phyloP scores from a whole-genome alignment of 2,329 filamentous ascomycete species.

The Colletotrichum orbiculare region DNA sequence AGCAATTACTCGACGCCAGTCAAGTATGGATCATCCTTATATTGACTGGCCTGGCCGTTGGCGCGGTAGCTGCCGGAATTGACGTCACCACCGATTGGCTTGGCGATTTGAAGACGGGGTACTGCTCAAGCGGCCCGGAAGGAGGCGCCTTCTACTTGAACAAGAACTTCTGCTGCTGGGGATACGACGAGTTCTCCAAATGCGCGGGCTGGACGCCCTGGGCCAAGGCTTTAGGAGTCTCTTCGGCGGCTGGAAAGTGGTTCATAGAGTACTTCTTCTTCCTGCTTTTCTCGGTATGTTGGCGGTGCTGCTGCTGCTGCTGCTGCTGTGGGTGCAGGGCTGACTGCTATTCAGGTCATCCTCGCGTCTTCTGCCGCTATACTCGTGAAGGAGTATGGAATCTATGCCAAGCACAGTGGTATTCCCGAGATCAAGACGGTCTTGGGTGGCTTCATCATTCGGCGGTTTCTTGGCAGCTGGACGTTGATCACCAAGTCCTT shows the following conservation, averaged over 20 bases:
- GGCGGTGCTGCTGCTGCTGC: background rate
- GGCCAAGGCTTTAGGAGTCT: constrained; percentile 78
- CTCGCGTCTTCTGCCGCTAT: constrained; percentile 83
- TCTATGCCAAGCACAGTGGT: constrained; percentile 92
- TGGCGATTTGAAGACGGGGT: constrained; percentile 90
- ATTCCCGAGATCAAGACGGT: constrained; percentile 99
- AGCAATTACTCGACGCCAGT: constrained; percentile 81
- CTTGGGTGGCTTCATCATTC: constrained; percentile 92
- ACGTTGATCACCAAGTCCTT: constrained; percentile 90
- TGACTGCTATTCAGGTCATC: constrained; percentile 63
- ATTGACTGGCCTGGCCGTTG: constrained; percentile 84
- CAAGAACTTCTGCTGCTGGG: constrained; percentile 91
- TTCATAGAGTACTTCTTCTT: constrained; percentile 90
- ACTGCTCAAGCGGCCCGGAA: constrained; percentile 79
- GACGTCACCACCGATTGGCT: constrained; percentile 94
- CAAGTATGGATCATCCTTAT: constrained; percentile 94
- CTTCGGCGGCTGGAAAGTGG: constrained; percentile 77
- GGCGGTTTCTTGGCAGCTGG: constrained; percentile 87
- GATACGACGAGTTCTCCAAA: constrained; percentile 83
- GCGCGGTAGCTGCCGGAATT: constrained; percentile 86
- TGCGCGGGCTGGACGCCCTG: constrained; percentile 91
- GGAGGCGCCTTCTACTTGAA: constrained; percentile 93
- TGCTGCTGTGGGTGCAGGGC: background rate
- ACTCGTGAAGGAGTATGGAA: constrained; percentile 84
- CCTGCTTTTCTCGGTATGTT: constrained; percentile 78